A percentile compares a stretch with the other conserved stretches of the same genome.
These are phyloP conservation scores for Verticillium zaregamsianum DNA, from an alignment of 2,329 filamentous ascomycete genomes.

Conservation along the genomic window DNA sequence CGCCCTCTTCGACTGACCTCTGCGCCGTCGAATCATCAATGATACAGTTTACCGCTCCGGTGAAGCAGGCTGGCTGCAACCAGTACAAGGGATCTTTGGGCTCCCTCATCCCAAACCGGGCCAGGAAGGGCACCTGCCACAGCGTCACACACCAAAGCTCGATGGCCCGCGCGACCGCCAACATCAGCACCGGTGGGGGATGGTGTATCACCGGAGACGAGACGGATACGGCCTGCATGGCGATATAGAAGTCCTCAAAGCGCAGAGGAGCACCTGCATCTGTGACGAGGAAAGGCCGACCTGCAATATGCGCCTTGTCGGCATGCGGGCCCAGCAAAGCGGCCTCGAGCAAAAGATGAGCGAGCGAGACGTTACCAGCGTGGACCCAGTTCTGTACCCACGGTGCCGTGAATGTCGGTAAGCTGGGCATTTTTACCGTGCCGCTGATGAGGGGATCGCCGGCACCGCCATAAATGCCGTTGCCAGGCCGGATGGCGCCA, in stretches of 20 bases:
- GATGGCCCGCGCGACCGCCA: constrained; percentile 32
- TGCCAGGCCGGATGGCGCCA: constrained; percentile 48
- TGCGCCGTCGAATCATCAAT: constrained; percentile 32
- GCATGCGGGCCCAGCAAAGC: constrained; percentile 37
- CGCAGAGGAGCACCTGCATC: constrained; percentile 41
- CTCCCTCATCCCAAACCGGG: constrained; percentile 21
- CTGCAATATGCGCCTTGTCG: constrained; percentile 27
- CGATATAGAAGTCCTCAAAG: constrained; percentile 34
- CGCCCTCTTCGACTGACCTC: constrained; percentile 31
- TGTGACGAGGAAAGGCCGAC: constrained; percentile 45
- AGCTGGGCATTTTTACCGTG: constrained; percentile 28
- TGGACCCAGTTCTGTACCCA: constrained; percentile 46
- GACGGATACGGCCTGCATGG: constrained; percentile 23
- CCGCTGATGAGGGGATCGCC: constrained; percentile 36
- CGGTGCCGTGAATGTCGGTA: constrained; percentile 38
- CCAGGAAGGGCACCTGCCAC: constrained; percentile 18
- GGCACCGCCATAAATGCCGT: constrained; percentile 47
- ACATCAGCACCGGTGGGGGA: constrained; percentile 29
- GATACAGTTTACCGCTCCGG: constrained; percentile 29
- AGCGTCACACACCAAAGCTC: constrained; percentile 29
- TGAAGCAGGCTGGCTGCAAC: constrained; percentile 36
- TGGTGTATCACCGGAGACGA: constrained; percentile 25
- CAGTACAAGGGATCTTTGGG: constrained; percentile 28
- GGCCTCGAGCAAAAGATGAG: constrained; percentile 48
- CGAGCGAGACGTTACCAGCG: constrained; percentile 48